Evolutionary conservation across 257 asterid species (phyloP).

Genomic region (Rauvolfia tetraphylla): DNA sequence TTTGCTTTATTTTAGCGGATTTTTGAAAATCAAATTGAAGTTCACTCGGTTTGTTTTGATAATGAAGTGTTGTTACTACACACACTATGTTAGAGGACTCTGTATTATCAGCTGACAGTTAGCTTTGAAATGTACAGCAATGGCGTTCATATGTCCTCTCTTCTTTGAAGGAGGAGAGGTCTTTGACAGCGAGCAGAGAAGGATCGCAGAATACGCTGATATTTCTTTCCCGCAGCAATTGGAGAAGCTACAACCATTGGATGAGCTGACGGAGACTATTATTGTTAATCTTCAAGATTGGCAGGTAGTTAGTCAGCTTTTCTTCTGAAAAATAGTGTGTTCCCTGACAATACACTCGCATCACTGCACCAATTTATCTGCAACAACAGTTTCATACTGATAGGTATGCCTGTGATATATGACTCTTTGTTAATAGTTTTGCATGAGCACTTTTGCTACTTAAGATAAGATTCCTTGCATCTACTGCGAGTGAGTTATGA

Average conservation of each 20-base stretch:
- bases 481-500: not conserved
- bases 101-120: not conserved
- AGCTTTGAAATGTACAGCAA: slow-evolving; percentile 51
- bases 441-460: not conserved
- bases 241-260: slow-evolving; percentile 47
- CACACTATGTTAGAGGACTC: not conserved
- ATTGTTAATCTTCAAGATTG: slow-evolving; percentile 68
- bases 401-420: not conserved
- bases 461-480: not conserved
- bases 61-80: not conserved
- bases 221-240: slow-evolving; percentile 62
- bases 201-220: slow-evolving; percentile 53
- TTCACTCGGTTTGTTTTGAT: not conserved
- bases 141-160: slow-evolving; percentile 62
- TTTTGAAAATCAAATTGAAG: not conserved
- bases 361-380: not conserved
- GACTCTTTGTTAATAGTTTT: not conserved
- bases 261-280: slow-evolving; percentile 46
- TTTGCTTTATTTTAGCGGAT: not conserved
- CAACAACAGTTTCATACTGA: not conserved
- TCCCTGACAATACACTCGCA: not conserved
- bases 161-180: slow-evolving; percentile 57
- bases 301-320: slow-evolving; percentile 46
- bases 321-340: slow-evolving; percentile 5
- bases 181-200: slow-evolving; percentile 39